phyloP scores from a whole-genome alignment of 1,284 basidiomycete genomes.

The Ceratobasidium sp. region DNA sequence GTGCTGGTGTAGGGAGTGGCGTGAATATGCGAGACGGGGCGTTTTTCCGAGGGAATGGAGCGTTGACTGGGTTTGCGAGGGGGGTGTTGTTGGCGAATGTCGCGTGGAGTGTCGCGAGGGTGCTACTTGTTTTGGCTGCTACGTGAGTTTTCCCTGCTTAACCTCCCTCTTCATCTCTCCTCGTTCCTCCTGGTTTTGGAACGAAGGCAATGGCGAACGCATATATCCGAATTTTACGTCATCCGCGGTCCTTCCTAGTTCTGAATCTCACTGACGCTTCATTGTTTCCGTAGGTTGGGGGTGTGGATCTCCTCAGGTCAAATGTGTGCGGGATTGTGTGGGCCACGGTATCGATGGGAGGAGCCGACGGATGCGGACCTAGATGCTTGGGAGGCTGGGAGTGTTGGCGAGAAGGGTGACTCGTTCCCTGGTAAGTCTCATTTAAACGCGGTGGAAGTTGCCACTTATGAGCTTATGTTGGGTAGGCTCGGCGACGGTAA shows the following conservation, averaged over 20 bases:
- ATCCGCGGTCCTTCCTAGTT: too few species aligned
- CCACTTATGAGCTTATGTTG: constrained; percentile 49
- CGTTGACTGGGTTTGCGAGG: constrained; percentile 74
- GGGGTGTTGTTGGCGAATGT: constrained; percentile 80
- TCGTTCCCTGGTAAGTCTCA: constrained; percentile 12
- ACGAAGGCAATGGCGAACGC: neutral
- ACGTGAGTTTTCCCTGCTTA: constrained; percentile 73
- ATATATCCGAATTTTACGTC: too few species aligned
- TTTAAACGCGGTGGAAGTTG: constrained; percentile 42
- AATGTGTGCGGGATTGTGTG: constrained; percentile 79
- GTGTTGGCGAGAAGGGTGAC: constrained; percentile 23
- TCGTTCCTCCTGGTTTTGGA: too few species aligned
- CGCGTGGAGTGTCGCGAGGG: constrained; percentile 76
- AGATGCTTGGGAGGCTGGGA: constrained; percentile 55
- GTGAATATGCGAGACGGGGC: constrained; percentile 66
- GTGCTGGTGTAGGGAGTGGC: constrained; percentile 61
- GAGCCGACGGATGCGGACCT: constrained; percentile 71
- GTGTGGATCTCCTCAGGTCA: constrained; percentile 80
- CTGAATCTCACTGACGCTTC: neutral
- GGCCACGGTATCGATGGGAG: constrained; percentile 82
- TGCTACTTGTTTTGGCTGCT: constrained; percentile 69
- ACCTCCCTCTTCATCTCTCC: too few species aligned
- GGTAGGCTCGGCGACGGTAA: constrained; percentile 54
- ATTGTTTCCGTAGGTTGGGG: constrained; percentile 63
- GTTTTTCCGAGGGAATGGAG: constrained; percentile 72